Base-by-base conservation (phyloP, 345 rosid species). In the Moricandia moricandioides region DNA sequence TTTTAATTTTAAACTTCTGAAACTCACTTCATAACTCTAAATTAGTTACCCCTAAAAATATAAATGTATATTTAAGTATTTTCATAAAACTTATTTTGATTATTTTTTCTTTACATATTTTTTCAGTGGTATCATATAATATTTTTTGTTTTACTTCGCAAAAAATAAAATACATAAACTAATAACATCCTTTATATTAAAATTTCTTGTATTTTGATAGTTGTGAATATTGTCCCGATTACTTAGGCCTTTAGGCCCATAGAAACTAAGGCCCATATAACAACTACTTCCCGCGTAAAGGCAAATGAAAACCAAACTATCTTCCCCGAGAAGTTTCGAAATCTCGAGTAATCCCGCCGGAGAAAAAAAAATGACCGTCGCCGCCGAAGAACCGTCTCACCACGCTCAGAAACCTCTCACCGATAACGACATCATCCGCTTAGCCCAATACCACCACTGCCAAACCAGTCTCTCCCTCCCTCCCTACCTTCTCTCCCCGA, bases 401-500 rank as follows among this genome's bases (percentile, higher is more conserved):
- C 77, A 62, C 4, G 8, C 64, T 69, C 79, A 72, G 10, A 73
- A 80, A 39, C 79, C 82, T 4, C 73, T 84, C 60, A 86, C 70
- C 27, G 97, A 88, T 72, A 34, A 62, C 8, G 97, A 89, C 7
- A 79, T 91, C 31, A 80, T 88, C 62, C 72, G 73, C 76, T 78
- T 88, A 16, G 94, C 97, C 1, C 84, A 83, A 62, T 76, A 71
- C 52, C 79, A 79, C 72, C 82, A 77, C 69, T 74, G 70, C 45
- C 75, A 81, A 61, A 21, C 73, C 60, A 59, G 78, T 16, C 59
- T 69, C 57, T 73, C 85, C 14, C 81, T 85, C 69, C 90, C 87
- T 24, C 81, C 83, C 6, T 86, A 54, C 69, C 78, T 90, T 43
- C 85, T 83, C 73, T 86, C 86, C 10, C 66, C 85, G n/a, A 54